Evolutionary conservation across 768 basidiomycete species (phyloP).

Genomic region (Pholiota conissans): DNA sequence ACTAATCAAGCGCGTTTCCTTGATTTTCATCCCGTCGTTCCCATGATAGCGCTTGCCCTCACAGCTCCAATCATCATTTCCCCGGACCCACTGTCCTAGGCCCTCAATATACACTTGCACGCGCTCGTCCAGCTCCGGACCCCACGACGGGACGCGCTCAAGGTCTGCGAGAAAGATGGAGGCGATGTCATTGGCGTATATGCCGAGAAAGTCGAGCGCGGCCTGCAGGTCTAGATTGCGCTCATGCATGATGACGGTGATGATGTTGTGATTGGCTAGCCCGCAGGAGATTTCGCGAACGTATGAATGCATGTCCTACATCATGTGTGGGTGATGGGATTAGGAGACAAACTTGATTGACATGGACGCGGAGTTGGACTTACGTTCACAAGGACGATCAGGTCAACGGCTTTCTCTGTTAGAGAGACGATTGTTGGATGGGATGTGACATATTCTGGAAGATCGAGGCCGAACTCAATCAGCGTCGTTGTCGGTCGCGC

Average conservation of each 20-base stretch:
- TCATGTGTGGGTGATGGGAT: background rate
- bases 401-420: conserved; percentile 48
- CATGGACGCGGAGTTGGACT: conserved; percentile 11
- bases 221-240: conserved; percentile 29
- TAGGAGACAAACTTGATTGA: background rate
- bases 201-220: conserved; percentile 37
- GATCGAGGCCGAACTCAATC: conserved; percentile 56
- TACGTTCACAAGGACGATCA: conserved; percentile 38
- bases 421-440: conserved; percentile 49
- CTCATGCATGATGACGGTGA: conserved; percentile 41
- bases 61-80: conserved; percentile 42
- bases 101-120: conserved; percentile 37
- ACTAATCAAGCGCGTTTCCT: conserved; percentile 22
- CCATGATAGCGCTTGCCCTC: conserved; percentile 37
- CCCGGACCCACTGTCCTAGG: conserved; percentile 38
- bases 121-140: conserved; percentile 27
- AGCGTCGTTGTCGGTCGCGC: conserved; percentile 51
- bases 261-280: conserved; percentile 38
- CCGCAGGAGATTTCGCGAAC: conserved; percentile 39
- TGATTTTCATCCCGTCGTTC: conserved; percentile 25
- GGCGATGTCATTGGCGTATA: conserved; percentile 29
- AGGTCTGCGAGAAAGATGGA: conserved; percentile 31
- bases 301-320: conserved; percentile 41
- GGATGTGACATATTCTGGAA: conserved; percentile 54
- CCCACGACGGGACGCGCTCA: conserved; percentile 33